phyloP scores from a whole-genome alignment of 2,329 filamentous ascomycete species.

The Botryotinia convoluta region DNA sequence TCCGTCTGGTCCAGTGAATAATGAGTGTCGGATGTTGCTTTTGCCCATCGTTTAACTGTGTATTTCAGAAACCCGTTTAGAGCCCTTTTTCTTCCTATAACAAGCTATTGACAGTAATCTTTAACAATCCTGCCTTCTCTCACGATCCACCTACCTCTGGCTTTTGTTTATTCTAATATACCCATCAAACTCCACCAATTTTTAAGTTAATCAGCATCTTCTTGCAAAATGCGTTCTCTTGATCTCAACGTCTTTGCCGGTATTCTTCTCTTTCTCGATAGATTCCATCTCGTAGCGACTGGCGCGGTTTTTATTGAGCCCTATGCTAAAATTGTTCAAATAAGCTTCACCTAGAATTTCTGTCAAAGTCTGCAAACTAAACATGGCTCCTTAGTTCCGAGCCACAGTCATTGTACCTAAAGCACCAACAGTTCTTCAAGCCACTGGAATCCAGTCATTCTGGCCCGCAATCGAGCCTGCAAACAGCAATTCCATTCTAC shows the following conservation, averaged over 20 bases:
- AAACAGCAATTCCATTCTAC: slow-evolving; percentile 23
- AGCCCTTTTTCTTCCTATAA: background rate
- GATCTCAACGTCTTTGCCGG: background rate
- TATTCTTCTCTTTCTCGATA: background rate
- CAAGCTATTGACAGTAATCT: too few species aligned
- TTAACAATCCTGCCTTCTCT: background rate
- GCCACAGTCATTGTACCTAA: background rate
- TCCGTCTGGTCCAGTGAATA: background rate
- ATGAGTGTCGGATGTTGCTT: background rate
- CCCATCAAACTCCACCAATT: accelerated
- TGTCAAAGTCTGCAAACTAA: background rate
- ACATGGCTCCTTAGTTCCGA: background rate
- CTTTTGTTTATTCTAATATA: background rate
- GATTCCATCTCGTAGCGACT: background rate
- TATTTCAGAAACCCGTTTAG: background rate
- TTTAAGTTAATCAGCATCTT: background rate
- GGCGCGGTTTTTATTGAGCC: background rate
- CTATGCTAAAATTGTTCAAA: background rate
- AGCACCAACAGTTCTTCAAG: background rate
- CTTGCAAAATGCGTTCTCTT: background rate
- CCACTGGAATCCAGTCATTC: background rate
- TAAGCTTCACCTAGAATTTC: background rate
- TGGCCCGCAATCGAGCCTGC: slow-evolving; percentile 5
- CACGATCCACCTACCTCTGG: too few species aligned
- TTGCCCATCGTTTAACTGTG: background rate